Percentiles rank a stretch among this genome's conserved stretches.
phyloP scores from a whole-genome alignment of 352 stramenopile genomes.

The Phytopythium sindhum region DNA sequence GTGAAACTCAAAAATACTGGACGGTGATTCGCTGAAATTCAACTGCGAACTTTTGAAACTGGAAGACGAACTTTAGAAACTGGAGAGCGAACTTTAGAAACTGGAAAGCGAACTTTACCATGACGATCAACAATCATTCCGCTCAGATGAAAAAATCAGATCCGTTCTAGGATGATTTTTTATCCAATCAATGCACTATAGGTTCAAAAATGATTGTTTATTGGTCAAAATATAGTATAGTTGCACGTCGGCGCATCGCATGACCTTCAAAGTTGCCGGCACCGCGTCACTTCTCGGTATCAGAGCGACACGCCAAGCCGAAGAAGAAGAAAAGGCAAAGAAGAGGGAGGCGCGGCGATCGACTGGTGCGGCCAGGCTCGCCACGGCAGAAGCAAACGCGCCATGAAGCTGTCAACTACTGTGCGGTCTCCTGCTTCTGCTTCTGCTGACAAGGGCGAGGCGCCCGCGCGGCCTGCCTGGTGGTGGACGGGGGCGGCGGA shows the following conservation, averaged over 20 bases:
- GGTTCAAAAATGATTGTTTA: not conserved
- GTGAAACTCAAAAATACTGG: not conserved
- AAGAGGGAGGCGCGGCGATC: not conserved
- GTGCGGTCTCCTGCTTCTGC: not conserved
- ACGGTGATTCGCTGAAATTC: not conserved
- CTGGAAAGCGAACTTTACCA: constrained; percentile 1
- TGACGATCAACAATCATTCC: not conserved
- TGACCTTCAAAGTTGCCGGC: not conserved
- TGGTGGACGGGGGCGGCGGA: constrained; percentile 21
- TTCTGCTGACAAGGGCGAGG: not conserved
- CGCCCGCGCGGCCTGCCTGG: constrained; percentile 12
- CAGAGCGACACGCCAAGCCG: not conserved
- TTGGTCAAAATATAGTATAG: not conserved
- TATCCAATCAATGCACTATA: not conserved
- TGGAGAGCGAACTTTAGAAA: not conserved
- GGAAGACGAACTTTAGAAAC: constrained; percentile 2
- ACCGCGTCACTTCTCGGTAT: not conserved
- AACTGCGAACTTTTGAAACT: not conserved
- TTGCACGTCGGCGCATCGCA: not conserved
- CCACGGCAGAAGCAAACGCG: not conserved
- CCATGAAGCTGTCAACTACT: not conserved
- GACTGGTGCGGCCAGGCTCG: not conserved
- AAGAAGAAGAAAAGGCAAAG: not conserved
- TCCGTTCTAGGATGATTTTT: not conserved
- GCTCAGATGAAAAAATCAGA: constrained; percentile 1